Percentiles rank a stretch among this genome's conserved stretches.
These are phyloP conservation scores for Moelleriella libera DNA, from an alignment of 2,329 filamentous ascomycete genomes.

Conservation along the genomic window DNA sequence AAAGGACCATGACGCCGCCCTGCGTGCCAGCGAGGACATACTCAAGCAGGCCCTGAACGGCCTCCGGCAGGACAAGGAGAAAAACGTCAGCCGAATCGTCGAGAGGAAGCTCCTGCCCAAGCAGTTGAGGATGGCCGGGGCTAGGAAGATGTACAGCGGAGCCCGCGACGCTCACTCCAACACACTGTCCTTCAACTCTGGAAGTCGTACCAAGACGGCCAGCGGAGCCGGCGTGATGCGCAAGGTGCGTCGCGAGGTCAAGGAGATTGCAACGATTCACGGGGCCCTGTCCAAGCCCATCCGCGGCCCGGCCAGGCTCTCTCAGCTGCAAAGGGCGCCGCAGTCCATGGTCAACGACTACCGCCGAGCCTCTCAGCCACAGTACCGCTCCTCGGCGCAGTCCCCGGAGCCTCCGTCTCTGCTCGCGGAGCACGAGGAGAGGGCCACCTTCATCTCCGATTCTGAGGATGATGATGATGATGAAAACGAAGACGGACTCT, in stretches of 20 bases:
- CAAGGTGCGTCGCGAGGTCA: slow-evolving; percentile 41
- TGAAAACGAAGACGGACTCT: slow-evolving; percentile 9
- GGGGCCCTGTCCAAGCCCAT: slow-evolving; percentile 25
- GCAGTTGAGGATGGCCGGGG: slow-evolving; percentile 16
- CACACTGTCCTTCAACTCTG: slow-evolving; percentile 28
- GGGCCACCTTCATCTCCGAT: slow-evolving; percentile 26
- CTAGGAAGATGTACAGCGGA: slow-evolving; percentile 13
- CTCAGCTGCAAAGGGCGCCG: slow-evolving; percentile 33
- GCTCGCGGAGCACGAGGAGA: slow-evolving; percentile 17
- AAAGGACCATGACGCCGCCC: slow-evolving; percentile 39
- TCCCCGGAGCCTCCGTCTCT: slow-evolving; percentile 8
- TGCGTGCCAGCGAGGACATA: slow-evolving; percentile 44
- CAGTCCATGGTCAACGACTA: slow-evolving; percentile 38
- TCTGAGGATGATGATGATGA: no score
- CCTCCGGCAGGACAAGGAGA: slow-evolving; percentile 41
- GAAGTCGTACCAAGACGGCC: slow-evolving; percentile 36
- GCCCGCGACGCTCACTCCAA: slow-evolving; percentile 15
- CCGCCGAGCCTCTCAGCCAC: slow-evolving; percentile 26
- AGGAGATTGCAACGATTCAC: slow-evolving; percentile 34
- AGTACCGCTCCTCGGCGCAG: slow-evolving; percentile 12
- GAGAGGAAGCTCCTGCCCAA: slow-evolving; percentile 32
- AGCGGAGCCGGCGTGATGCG: slow-evolving; percentile 39
- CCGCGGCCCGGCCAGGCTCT: slow-evolving; percentile 15
- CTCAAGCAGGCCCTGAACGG: slow-evolving; percentile 43
- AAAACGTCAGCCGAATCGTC: slow-evolving; percentile 43